Base-by-base conservation (phyloP, 2,329 filamentous ascomycete genomes). In the Cordyceps javanica region DNA sequence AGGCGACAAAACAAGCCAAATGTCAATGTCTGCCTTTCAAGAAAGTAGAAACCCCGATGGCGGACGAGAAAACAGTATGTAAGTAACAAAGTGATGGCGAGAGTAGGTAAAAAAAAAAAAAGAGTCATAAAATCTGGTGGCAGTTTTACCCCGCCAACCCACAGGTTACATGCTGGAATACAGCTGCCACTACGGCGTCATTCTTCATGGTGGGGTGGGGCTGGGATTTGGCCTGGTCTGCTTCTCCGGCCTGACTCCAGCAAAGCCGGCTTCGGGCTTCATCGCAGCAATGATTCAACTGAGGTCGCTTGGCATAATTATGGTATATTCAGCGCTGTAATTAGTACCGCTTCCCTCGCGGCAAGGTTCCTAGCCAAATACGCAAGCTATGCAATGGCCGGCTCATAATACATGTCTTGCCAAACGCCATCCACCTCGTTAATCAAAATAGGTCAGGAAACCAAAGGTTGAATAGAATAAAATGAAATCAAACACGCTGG, bases 111-210 rank as follows among this genome's bases (percentile, higher is more conserved):
- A 36, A 6, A 9, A n/a, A 28, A 30, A 48, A 56, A 56, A 56
- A 39, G 53, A 56, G 53, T 56, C 53, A 56, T 39, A 55, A 55
- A 46, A 49, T 25, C 23, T 56, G 32, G 30, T 39, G 51, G 16
- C 39, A 54, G 23, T 49, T 56, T 41, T 56, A 56, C 53, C 53
- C 53, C 53, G 53, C 53, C 53, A 56, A 34, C 45, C 45, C 26
- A 45, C 23, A 25, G 45, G 34, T 10, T 5, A 19, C 46, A n/a
- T 8, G 26, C 26, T 16, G n/a, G n/a, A 48, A 25, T 11, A 38
- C 36, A 19, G 36, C 16, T 11, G 16, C 36, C n/a, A n/a, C 23
- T 14, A 42, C 48, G 26, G 51, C 39, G 51, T 54, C 51, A 54
- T 54, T 52, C 51, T 52, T 30, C 21, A 50, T n/a, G 32, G 44